A percentile compares a stretch with the other conserved stretches of the same genome.
Evolutionary conservation across 2,329 filamentous ascomycete species (phyloP).

Genomic region (Capronia americana): DNA sequence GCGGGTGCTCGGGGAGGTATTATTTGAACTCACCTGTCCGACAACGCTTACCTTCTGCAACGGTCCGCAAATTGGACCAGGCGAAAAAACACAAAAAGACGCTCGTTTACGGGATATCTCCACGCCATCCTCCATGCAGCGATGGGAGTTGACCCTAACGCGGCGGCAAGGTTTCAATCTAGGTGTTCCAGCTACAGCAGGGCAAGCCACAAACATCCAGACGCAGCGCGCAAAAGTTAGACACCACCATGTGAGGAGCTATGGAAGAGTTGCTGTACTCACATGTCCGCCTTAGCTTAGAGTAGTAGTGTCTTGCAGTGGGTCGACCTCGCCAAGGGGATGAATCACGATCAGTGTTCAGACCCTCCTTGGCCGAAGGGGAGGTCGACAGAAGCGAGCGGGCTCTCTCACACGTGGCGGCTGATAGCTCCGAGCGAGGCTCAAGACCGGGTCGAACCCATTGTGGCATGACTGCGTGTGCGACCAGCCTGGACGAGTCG

Average conservation of each 20-base stretch:
- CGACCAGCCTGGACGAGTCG: neutral
- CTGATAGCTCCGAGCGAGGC: neutral
- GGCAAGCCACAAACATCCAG: conserved; percentile 18
- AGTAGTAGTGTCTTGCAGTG: neutral
- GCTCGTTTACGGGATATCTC: neutral
- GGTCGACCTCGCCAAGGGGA: neutral
- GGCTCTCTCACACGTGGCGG: conserved; percentile 9
- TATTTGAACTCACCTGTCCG: conserved; percentile 7
- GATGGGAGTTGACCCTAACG: conserved; percentile 3
- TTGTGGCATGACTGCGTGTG: neutral
- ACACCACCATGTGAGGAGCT: conserved; percentile 2
- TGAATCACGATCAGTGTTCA: conserved; percentile 1
- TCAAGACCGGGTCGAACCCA: neutral
- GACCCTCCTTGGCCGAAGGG: neutral
- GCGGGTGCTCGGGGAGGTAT: neutral
- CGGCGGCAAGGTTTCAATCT: conserved; percentile 14
- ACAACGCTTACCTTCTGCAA: conserved; percentile 1
- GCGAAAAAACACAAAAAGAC: neutral
- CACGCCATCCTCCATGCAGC: conserved; percentile 9
- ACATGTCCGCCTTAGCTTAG: neutral
- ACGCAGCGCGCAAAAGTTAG: neutral
- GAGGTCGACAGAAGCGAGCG: neutral
- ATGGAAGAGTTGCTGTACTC: neutral
- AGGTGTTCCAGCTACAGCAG: conserved; percentile 2
- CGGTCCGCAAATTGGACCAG: neutral